A percentile compares a stretch with the other conserved stretches of the same genome.
Conservation (phyloP, 2,329 filamentous ascomycete species). For the Epichloe elymi region DNA sequence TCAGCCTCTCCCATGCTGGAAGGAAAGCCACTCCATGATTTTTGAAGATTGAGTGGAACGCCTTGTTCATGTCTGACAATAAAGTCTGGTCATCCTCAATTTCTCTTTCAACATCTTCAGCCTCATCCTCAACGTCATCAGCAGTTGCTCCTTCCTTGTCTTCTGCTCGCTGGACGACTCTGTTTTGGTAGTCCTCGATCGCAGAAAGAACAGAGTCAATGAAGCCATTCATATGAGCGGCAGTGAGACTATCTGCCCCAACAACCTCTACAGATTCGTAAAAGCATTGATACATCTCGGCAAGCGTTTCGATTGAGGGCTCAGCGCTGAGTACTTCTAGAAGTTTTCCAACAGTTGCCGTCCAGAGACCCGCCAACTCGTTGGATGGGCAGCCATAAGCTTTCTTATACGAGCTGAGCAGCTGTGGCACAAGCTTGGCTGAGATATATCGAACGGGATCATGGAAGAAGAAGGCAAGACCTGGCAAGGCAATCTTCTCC, state of each 20-base stretch:
- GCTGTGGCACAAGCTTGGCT: conserved; percentile 84
- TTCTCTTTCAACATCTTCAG: conserved; percentile 74
- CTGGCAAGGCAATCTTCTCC: conserved; percentile 90
- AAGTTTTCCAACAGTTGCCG: conserved; percentile 73
- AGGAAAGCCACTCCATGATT: conserved; percentile 80
- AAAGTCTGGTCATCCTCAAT: conserved; percentile 96
- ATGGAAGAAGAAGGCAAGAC: conserved; percentile 97
- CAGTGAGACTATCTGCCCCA: conserved; percentile 68
- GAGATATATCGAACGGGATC: conserved; percentile 92
- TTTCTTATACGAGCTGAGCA: conserved; percentile 89
- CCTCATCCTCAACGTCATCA: conserved; percentile 82
- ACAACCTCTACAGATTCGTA: conserved; percentile 95
- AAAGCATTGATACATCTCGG: conserved; percentile 99
- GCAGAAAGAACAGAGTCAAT: conserved; percentile 76
- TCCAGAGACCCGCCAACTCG: conserved; percentile 74
- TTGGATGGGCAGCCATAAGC: conserved; percentile 70
- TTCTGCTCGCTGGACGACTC: conserved; percentile 71
- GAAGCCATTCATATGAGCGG: conserved; percentile 72
- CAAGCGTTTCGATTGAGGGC: conserved; percentile 87
- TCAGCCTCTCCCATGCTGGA: conserved; percentile 72
- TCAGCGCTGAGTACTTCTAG: conserved; percentile 89
- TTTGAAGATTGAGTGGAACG: conserved; percentile 98
- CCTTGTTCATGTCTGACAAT: conserved; percentile 99
- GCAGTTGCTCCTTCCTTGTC: conserved; percentile 60
- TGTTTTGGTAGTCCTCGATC: conserved; percentile 82